Base-by-base conservation (phyloP, 257 asterid species). In the Solanum habrochaites region DNA sequence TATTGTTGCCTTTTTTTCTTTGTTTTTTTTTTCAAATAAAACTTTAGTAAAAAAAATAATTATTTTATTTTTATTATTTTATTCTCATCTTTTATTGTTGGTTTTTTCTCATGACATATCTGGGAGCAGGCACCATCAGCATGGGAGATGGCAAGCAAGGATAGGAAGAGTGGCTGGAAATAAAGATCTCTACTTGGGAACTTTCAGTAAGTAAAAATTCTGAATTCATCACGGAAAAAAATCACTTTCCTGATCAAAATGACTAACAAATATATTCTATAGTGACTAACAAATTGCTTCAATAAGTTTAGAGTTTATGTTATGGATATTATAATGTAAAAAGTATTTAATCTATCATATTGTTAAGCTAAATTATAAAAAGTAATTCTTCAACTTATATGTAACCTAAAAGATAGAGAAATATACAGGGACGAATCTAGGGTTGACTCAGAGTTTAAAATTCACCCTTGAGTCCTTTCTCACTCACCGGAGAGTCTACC, bases 81-180 rank as follows among this genome's bases (percentile, higher is more conserved):
- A 20, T 20, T 29, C 78, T 49, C 11, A 49, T 82, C 23, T 11
- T 86, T 64, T 23, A 40, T 43, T 32, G 39, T 81, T 73, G 32
- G 85, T 45, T 83, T 25, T 58, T 47, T 43, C 58, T 75, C 89
- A 86, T 74, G 83, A 87, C 82, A 69, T 78, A 62, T 89, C 82
- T 86, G 60, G 73, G 66, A 91, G 80, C 90, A 96, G 98, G 93
- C 99, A 96, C 87, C 99, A 96, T 83, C 99, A 96, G 93, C 99
- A 95, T 86, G 98, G 98, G 85, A 93, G 98, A 89, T 95, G 98
- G 98, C 98, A 96, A 87, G 99, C 98, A 83, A 91, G 98, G 91
- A 96, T 95, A 3, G 99, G 99, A 35, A 91, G 99, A 89, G 99
- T 96, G 23, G 98, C 99, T 10, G 99, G 99, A 86, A 96, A 96